Percentiles rank a stretch among this genome's conserved stretches.
phyloP scores from a whole-genome alignment of 306 rosid genomes.

The Oxytropis ochrocephala region DNA sequence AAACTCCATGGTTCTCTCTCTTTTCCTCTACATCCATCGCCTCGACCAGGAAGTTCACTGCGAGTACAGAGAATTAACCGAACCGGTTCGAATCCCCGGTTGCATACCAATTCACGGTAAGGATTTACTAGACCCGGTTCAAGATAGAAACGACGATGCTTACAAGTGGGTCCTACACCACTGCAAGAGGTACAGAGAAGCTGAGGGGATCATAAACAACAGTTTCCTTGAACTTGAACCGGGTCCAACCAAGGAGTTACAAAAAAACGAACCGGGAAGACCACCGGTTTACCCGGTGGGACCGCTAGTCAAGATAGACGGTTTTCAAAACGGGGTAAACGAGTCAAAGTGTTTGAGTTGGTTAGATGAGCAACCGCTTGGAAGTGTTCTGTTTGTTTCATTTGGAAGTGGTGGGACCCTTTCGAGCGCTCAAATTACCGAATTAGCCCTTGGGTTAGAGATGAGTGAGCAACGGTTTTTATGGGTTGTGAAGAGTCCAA shows the following conservation, averaged over 20 bases:
- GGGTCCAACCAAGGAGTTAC: conserved; percentile 31
- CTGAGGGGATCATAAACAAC: conserved; percentile 52
- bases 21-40: conserved; percentile 35
- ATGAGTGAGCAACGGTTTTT: conserved; percentile 42
- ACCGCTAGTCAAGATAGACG: conserved; percentile 22
- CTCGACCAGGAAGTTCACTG: conserved; percentile 35
- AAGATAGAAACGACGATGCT: conserved; percentile 58
- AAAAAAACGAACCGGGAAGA: conserved; percentile 20
- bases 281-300: conserved; percentile 62
- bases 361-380: conserved; percentile 55
- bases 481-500: conserved; percentile 50
- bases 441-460: conserved; percentile 48
- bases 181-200: conserved; percentile 33
- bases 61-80: conserved; percentile 43
- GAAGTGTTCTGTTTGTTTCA: conserved; percentile 40
- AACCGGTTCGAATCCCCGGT: conserved; percentile 58
- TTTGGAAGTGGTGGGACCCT: conserved; percentile 68
- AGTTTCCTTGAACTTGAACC: conserved; percentile 63
- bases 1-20: conserved; percentile 40
- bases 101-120: conserved; percentile 44
- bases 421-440: conserved; percentile 18
- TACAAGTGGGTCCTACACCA: conserved; percentile 48
- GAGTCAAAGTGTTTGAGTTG: conserved; percentile 38
- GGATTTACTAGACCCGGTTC: conserved; percentile 61
- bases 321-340: neutral